Evolutionary conservation across 2,329 filamentous ascomycete genomes (phyloP), one percentile per base, ranked within the genome.

Genomic region (Apiospora marii): DNA sequence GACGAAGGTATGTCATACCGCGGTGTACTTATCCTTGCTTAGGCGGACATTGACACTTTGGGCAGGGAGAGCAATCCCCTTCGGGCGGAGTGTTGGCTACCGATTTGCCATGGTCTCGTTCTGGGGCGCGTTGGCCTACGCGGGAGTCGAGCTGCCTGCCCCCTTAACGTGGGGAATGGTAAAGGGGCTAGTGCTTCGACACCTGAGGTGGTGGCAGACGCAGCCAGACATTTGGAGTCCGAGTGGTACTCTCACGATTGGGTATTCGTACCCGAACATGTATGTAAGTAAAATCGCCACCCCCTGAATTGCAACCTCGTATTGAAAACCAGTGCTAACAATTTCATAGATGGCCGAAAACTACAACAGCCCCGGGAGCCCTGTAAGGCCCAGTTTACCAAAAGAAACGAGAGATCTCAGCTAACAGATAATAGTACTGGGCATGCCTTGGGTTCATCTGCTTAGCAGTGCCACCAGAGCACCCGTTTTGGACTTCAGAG

Each of bases 51-150:
- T 30, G 1, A 61, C 24, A 34, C 14, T 12, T 34, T 61, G 12
- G 3, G 0, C 80, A 85, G 80, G 91, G 6, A 87, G 92, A 34
- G 88, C 92, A 1, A 93, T 94, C 70, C 93, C 93, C 0, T 96
- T 94, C 76, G 93, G 93, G 4, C 89, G 93, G 68, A 94, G 92
- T 70, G 88, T 95, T 69, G 93, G 92, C 8, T 96, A 96, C 80
- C 89, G 93, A n/a, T 95, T 94, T 80, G 93, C 92, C 68, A 95
- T 95, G 91, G 91, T 92, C n/a, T 92, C 91, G 0, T 95, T 95
- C 83, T 95, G 93, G 93, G 91, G 92, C 16, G 92, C 93, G 0
- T 83, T 95, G 41, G 93, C 92, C 0, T 94, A 94, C 77, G 92
- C 93, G 4, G 91, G 91, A 75, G 91, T 94, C 69, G 92, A 94